Base-by-base conservation (phyloP, 2,329 filamentous ascomycete species). In the Alternaria panax region DNA sequence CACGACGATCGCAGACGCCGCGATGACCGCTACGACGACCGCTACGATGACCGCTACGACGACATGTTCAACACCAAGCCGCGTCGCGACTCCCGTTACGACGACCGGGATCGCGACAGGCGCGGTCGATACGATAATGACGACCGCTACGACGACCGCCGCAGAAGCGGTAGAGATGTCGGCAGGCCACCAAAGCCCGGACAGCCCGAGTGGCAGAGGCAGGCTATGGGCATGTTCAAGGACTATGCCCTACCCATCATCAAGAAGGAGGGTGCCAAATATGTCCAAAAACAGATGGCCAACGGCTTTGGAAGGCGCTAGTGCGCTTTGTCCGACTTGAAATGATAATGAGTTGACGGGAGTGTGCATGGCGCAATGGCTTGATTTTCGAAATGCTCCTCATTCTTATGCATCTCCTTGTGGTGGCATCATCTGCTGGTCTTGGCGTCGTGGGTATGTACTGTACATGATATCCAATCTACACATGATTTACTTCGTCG, bases 211-310 rank as follows among this genome's bases (percentile, higher is more conserved):
- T 76, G 74, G 74, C 71, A 76, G 64, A 66, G 62, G 36, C 65
- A 76, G 54, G 74, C 72, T 1, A 64, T 73, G 64, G 59, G 62
- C 47, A 70, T 75, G 68, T 76, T 76, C 58, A 73, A 67, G 42
- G 60, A 71, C 12, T 76, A 76, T 40, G 74, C 74, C 2, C 53
- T 76, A 25, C 74, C 74, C 0, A 64, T 73, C 6, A 75, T 76
- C 63, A 76, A 76, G 63, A 65, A 64, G 6, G 72, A 76, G 54
- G 74, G 74, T 5, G 66, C 64, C 14, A 75, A 72, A 57, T 73
- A 71, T 41, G 59, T 76, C 14, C 60, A 67, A 27, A 74, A 72
- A 65, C 69, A 76, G 59, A 64, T 74, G 54, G 65, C 67, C 5
- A 59, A 62, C 34, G 60, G 70, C 5, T 60, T 69, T 27, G 57